Conservation (phyloP, 225 moss, liverwort and hornwort species). For the Pseudisothecium myosuroides region DNA sequence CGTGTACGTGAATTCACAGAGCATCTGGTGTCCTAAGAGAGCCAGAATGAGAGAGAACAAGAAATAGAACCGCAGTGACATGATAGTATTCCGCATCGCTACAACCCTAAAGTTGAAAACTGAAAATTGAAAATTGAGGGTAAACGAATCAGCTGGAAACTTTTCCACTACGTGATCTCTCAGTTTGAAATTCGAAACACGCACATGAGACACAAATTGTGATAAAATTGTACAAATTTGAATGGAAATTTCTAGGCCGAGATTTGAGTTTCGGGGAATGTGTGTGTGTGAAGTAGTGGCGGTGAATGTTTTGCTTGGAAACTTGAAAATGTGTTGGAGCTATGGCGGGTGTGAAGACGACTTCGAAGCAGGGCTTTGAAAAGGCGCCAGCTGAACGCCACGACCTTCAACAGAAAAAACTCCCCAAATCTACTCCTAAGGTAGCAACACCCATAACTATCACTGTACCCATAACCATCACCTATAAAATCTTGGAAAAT, state of each 20-base stretch:
- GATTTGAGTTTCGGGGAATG: neutral
- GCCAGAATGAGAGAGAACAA: slow-evolving; percentile 24
- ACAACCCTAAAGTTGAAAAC: neutral
- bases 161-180: neutral
- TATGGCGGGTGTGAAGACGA: neutral
- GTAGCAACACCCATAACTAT: too few relatives aligned
- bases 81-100: neutral
- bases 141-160: neutral
- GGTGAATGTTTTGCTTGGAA: neutral
- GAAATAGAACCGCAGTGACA: slow-evolving; percentile 7
- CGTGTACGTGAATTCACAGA: slow-evolving; percentile 12
- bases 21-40: slow-evolving; percentile 25
- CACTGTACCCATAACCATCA: too few relatives aligned
- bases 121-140: too few relatives aligned
- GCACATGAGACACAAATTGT: neutral
- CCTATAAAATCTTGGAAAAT: too few relatives aligned
- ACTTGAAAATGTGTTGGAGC: neutral
- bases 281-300: neutral
- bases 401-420: neutral
- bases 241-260: neutral
- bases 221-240: neutral
- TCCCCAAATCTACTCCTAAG: neutral
- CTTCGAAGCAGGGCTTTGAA: neutral
- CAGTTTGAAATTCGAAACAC: neutral
- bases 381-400: neutral